These are phyloP conservation scores for Thuja plicata DNA, from an alignment of 83 land plant species.

Conservation along the genomic window DNA sequence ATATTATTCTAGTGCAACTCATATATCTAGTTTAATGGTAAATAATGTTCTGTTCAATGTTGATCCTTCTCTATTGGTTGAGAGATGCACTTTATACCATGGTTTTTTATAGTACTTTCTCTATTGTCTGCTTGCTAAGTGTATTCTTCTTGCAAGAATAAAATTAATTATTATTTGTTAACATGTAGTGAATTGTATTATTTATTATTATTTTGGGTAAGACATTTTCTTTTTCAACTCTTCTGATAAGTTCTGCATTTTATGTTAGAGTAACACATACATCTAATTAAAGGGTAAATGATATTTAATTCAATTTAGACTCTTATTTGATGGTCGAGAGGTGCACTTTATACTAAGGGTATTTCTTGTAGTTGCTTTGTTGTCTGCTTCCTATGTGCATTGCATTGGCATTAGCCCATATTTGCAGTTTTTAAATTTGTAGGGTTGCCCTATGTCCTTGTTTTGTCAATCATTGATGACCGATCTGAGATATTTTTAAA, in stretches of 20 bases:
- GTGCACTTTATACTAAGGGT: neutral
- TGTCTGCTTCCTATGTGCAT: neutral
- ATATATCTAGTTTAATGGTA: neutral
- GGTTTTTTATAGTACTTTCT: neutral
- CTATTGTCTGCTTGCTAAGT: neutral
- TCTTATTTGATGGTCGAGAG: neutral
- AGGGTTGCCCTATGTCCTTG: too few relatives aligned
- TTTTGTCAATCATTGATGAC: too few relatives aligned
- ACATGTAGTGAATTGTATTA: neutral
- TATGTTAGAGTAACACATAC: neutral
- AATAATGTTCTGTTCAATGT: neutral
- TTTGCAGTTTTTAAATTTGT: too few relatives aligned
- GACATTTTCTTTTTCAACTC: neutral
- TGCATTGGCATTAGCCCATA: too few relatives aligned
- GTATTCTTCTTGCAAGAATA: neutral
- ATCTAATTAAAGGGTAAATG: neutral
- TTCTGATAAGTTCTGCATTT: too few relatives aligned
- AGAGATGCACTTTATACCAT: neutral
- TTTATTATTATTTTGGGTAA: too few relatives aligned
- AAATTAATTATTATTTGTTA: too few relatives aligned
- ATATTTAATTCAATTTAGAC: too few relatives aligned
- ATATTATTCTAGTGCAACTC: neutral
- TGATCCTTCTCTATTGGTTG: neutral
- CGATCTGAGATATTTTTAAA: too few relatives aligned
- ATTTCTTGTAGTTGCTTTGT: neutral